These are phyloP conservation scores for Gypsophila paniculata DNA, from an alignment of 179 eudicot species.

Conservation along the genomic window DNA sequence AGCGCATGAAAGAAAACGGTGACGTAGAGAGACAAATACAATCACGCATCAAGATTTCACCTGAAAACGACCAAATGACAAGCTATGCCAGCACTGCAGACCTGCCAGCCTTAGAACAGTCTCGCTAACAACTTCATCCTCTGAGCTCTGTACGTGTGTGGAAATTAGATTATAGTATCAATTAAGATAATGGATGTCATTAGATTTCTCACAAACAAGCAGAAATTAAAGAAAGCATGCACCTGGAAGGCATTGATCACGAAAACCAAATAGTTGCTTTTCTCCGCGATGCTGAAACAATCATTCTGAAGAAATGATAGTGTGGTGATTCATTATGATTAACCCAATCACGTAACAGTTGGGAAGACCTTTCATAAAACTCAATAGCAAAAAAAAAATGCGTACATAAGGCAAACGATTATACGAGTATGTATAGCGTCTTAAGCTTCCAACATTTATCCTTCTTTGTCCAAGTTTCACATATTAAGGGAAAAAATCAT, in stretches of 20 bases:
- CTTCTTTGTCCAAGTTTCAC: not conserved
- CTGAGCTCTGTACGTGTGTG: conserved; percentile 68
- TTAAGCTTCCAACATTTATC: not conserved
- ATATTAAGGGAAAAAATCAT: not conserved
- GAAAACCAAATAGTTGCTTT: conserved; percentile 88
- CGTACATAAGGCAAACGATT: not conserved
- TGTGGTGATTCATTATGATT: not conserved
- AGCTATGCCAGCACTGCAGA: conserved; percentile 86
- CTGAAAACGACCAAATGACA: conserved; percentile 93
- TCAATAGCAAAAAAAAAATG: no score
- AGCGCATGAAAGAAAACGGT: conserved; percentile 11
- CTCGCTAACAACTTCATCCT: conserved; percentile 84
- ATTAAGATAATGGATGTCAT: not conserved
- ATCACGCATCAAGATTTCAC: conserved; percentile 32
- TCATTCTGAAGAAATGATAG: conserved; percentile 46
- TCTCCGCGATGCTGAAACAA: conserved; percentile 78
- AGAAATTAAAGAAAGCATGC: not conserved
- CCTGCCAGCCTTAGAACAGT: conserved; percentile 70
- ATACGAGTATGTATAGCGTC: not conserved
- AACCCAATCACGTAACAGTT: no score
- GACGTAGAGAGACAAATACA: conserved; percentile 7
- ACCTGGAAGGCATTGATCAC: conserved; percentile 99
- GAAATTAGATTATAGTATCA: conserved; percentile 6
- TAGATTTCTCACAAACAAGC: conserved; percentile 2
- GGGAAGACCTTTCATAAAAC: no score